A percentile compares a stretch with the other conserved stretches of the same genome.
These are phyloP conservation scores for Penicillium sp. DNA, from an alignment of 2,329 filamentous ascomycete genomes.

Conservation along the genomic window DNA sequence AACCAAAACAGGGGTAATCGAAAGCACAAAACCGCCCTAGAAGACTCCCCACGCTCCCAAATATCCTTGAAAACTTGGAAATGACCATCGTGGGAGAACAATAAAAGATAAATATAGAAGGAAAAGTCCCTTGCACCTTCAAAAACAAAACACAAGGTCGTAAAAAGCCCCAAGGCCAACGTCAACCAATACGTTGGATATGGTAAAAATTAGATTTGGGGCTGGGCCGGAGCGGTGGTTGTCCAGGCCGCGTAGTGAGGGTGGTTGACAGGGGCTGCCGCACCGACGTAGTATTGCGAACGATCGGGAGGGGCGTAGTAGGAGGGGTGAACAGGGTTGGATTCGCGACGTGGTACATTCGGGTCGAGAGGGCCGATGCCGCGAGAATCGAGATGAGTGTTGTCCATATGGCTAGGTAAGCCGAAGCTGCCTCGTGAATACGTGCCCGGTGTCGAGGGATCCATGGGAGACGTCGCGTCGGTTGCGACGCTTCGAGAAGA, in stretches of 20 bases:
- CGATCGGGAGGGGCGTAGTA: conserved; percentile 36
- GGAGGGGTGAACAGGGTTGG: conserved; percentile 32
- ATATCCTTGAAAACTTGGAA: conserved; percentile 5
- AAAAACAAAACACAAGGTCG: conserved; percentile 1
- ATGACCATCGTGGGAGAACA: not conserved
- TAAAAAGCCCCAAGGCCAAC: conserved; percentile 12
- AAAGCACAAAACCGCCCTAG: conserved; percentile 6
- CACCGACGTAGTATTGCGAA: conserved; percentile 35
- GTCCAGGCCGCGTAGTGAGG: conserved; percentile 39
- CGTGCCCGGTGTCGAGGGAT: conserved; percentile 36
- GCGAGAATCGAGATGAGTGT: conserved; percentile 31
- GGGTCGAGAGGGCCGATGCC: conserved; percentile 34
- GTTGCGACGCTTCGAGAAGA: conserved; percentile 39
- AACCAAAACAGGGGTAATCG: conserved; percentile 1
- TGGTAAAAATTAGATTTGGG: conserved; percentile 35
- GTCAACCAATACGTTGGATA: conserved; percentile 3
- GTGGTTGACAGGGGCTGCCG: conserved; percentile 28
- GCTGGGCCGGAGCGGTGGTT: conserved; percentile 39
- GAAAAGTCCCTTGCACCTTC: not conserved
- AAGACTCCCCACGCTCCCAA: conserved; percentile 7
- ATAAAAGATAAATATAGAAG: not conserved
- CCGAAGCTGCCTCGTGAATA: conserved; percentile 42
- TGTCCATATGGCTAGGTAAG: conserved; percentile 34
- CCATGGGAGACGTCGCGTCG: conserved; percentile 40
- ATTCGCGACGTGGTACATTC: conserved; percentile 37